Evolutionary conservation across 768 basidiomycete species (phyloP), one percentile per base, ranked within the genome.

Genomic region (Boletus pseudo-olivaceus): DNA sequence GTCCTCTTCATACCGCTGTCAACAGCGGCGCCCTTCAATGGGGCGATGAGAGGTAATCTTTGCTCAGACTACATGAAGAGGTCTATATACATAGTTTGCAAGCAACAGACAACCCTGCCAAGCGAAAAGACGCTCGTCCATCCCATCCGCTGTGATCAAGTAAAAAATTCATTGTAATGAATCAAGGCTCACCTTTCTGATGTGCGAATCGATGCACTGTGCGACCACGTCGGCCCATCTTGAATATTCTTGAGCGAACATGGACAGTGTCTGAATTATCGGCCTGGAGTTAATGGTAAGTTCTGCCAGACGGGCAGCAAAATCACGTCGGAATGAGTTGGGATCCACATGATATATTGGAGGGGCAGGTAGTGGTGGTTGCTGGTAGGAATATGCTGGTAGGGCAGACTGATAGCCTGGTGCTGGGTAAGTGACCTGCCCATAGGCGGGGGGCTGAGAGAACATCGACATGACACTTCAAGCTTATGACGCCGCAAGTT

Each of bases 251-350:
- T 93, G 89, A 49, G 97, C 96, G 61, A 90, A 82, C 80, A 94
- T 85, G 33, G 97, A 98, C 15, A 99, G 74, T 56, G 81, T 82
- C 75, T 97, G 93, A 60, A 99, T 99, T 57, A 97, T 84, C 10
- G 93, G 88, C 65, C 94, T 87, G 61, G 94, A 96, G 74, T 98
- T 99, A 78, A 94, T 86, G 48, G 85, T 91, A 58, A 99, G 86
- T 59, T 87, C 83, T 64, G 82, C 75, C 51, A 97, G 84, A 57
- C 89, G 84, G 39, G 75, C 69, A 51, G 81, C 66, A 72, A 87
- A 93, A 74, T 92, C 90, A 73, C 84, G 82, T 60, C 92, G 83
- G 69, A 93, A 93, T 37, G 80, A 75, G 71, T 77, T 78, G 30
- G 88, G 83, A 69, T 90, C 87, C 67, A 82, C 71, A 67, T 73